Evolutionary conservation across 2,329 filamentous ascomycete species (phyloP).

Genomic region (Diaporthe aspalathi): DNA sequence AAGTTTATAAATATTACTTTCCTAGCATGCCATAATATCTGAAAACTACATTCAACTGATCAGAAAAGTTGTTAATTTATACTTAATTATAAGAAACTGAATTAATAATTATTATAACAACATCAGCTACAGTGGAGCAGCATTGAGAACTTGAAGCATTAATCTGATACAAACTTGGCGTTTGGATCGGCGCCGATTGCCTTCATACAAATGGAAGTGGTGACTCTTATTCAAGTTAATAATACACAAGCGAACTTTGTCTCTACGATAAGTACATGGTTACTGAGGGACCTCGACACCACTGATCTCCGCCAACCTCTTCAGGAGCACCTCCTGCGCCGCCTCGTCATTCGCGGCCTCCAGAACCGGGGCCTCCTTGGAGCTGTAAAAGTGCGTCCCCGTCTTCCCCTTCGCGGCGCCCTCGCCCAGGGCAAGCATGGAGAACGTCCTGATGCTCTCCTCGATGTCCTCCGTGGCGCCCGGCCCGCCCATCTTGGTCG

Average conservation of each 20-base stretch:
- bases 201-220: too few relatives aligned
- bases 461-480: conserved; percentile 60
- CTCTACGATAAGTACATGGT: background rate
- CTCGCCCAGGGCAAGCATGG: conserved; percentile 57
- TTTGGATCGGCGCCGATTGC: too few relatives aligned
- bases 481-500: conserved; percentile 64
- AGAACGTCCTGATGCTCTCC: conserved; percentile 59
- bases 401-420: conserved; percentile 45
- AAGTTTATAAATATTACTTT: too few relatives aligned
- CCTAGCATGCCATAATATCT: too few relatives aligned
- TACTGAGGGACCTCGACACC: conserved; percentile 40
- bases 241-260: background rate
- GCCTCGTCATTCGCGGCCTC: conserved; percentile 51
- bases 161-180: too few relatives aligned
- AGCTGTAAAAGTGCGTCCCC: conserved; percentile 55
- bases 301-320: conserved; percentile 48
- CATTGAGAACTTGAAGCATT: too few relatives aligned
- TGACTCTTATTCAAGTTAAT: too few relatives aligned
- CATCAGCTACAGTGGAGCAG: background rate
- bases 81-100: too few relatives aligned
- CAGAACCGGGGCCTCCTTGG: conserved; percentile 44
- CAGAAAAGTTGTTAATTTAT: too few relatives aligned
- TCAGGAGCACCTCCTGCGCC: conserved; percentile 58
- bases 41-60: too few relatives aligned
- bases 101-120: too few relatives aligned